phyloP scores from a whole-genome alignment of 148 eudicot species.

The Rhododendron griersonianum region DNA sequence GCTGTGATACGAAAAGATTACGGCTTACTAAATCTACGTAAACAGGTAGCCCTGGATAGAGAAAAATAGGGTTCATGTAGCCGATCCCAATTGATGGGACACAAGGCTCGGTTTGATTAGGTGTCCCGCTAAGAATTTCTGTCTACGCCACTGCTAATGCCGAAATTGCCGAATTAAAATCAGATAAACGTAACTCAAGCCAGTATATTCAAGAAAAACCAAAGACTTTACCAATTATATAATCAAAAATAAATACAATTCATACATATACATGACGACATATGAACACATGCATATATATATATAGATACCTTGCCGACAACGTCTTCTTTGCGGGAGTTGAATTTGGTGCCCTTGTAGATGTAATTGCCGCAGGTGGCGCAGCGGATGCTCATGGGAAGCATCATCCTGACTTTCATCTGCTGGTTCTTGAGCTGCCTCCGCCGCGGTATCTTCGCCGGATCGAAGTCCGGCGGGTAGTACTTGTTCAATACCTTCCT shows the following conservation, averaged over 20 bases:
- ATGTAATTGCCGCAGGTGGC: slow-evolving; percentile 73
- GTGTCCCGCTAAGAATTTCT: neutral
- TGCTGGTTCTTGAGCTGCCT: slow-evolving; percentile 60
- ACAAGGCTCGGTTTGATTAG: neutral
- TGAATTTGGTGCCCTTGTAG: slow-evolving; percentile 82
- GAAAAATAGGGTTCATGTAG: neutral
- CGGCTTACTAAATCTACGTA: neutral
- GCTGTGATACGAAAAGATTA: neutral
- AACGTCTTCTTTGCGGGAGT: slow-evolving; percentile 71
- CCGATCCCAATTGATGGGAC: neutral
- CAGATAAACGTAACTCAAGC: neutral
- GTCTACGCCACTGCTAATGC: neutral
- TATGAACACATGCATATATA: neutral
- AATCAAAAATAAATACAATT: neutral
- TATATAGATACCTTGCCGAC: slow-evolving; percentile 53
- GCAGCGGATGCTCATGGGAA: slow-evolving; percentile 87
- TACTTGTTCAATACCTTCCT: too few relatives aligned
- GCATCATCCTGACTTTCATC: slow-evolving; percentile 86
- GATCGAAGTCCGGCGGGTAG: too few relatives aligned
- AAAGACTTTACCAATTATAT: neutral
- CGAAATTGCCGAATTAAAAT: neutral
- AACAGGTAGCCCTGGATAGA: too few relatives aligned
- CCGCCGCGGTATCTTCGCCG: too few relatives aligned
- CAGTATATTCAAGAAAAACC: neutral
- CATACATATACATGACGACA: neutral